Evolutionary conservation across 306 rosid genomes (phyloP).

Genomic region (Boehmeria nivea): DNA sequence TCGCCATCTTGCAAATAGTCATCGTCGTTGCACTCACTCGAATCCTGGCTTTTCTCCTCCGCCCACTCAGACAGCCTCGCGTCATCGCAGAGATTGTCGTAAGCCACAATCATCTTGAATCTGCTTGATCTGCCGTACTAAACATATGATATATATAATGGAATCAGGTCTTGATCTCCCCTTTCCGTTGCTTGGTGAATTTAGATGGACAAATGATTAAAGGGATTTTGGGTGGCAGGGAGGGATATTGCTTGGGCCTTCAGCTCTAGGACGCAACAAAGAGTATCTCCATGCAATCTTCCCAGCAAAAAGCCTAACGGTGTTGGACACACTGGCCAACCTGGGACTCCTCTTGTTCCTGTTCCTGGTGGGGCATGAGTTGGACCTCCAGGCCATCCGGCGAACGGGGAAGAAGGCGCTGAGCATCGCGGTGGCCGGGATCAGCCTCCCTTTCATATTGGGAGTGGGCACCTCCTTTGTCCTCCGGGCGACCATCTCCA

Average conservation of each 20-base stretch:
- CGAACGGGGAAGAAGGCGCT: constrained; percentile 12
- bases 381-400: constrained; percentile 4
- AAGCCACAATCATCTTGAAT: too few relatives aligned
- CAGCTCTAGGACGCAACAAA: constrained; percentile 17
- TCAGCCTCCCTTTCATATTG: constrained; percentile 6
- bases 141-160: too few relatives aligned
- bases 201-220: too few relatives aligned
- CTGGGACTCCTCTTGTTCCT: constrained; percentile 22
- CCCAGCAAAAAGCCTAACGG: constrained; percentile 19
- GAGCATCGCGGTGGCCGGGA: constrained; percentile 19
- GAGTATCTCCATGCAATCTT: not conserved
- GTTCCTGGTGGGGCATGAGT: constrained; percentile 17
- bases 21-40: constrained; percentile 38
- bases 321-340: constrained; percentile 12
- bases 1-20: constrained; percentile 47
- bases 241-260: constrained; percentile 22
- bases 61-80: constrained; percentile 51
- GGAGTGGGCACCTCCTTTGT: constrained; percentile 11
- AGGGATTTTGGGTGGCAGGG: too few relatives aligned
- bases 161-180: too few relatives aligned
- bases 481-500: not conserved
- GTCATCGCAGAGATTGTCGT: constrained; percentile 62
- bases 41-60: constrained; percentile 34
- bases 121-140: too few relatives aligned
- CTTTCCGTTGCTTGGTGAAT: too few relatives aligned